Base-by-base conservation (phyloP, 768 basidiomycete species). In the Pisolithus microcarpus region DNA sequence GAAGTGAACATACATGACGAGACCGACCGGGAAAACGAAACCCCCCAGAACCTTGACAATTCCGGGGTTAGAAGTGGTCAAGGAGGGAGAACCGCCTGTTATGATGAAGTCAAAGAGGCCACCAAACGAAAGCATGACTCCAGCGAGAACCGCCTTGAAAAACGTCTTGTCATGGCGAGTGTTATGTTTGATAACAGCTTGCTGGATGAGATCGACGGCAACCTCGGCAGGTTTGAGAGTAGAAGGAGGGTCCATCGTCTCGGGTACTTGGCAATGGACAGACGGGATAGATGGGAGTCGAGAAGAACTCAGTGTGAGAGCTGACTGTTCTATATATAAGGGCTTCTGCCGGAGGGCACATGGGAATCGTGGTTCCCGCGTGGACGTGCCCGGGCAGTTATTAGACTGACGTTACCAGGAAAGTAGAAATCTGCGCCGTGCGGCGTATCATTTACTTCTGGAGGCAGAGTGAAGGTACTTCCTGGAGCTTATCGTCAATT, bases 71-170 rank as follows among this genome's bases (percentile, higher is more conserved):
- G 67, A 69, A 31, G 65, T 46, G 19, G 65, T 75, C 26, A 87
- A 58, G 1, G 70, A 74, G 0, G 69, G 61, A 0, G 85, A 75
- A 6, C 85, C 85, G 34, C 82, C 85, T 40, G 74, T 67, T 15
- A 85, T 60, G 51, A 87, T 71, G 54, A 84, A 68, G 19, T 78
- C 78, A 28, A 87, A 63, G 15, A 87, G 66, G 16, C 82, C 82
- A 58, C 85, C 85, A 46, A 87, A 87, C 7, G 85, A 84, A n/a
- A 87, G 61, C 79, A 87, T 84, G 30, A 76, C 73, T 16, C 85
- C 85, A 26, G 84, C 85, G 50, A 80, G 67, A 46, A 85, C 76
- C 85, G 85, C 82, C 65, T 88, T 88, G 52, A 83, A 63, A 64
- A 88, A 86, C 1, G 81, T 62, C 34, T 70, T 72, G 46, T 82